A percentile compares a stretch with the other conserved stretches of the same genome.
Evolutionary conservation across 2,329 filamentous ascomycete genomes (phyloP).

Genomic region (Ustulina deusta): DNA sequence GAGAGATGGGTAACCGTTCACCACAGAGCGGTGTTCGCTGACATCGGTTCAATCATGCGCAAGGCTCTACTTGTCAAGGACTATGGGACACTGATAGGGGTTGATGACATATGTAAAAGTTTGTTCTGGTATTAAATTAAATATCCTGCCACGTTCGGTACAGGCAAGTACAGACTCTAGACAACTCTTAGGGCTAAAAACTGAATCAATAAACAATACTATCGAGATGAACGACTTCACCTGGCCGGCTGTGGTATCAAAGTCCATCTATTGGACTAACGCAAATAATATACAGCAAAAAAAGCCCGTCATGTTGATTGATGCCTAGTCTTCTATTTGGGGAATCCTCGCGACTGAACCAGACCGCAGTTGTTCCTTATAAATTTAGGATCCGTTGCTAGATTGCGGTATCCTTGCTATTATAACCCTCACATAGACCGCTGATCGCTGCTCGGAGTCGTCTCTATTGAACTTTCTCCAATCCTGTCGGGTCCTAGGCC

Average conservation of each 20-base stretch:
- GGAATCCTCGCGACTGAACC: slow-evolving; percentile 43
- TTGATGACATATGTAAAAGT: background rate
- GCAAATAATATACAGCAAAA: slow-evolving; percentile 54
- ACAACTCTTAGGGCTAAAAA: slow-evolving; percentile 1
- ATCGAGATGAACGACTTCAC: slow-evolving; percentile 19
- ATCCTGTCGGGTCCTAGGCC: slow-evolving; percentile 40
- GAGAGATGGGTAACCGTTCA: too few species aligned
- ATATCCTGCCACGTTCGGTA: background rate
- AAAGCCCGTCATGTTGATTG: slow-evolving; percentile 43
- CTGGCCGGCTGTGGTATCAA: slow-evolving; percentile 32
- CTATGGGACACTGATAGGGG: background rate
- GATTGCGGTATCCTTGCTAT: slow-evolving; percentile 43
- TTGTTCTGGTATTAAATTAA: slow-evolving; percentile 14
- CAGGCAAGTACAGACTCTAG: background rate
- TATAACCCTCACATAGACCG: slow-evolving; percentile 46
- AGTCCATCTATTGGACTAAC: slow-evolving; percentile 50
- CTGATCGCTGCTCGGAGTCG: slow-evolving; percentile 38
- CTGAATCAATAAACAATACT: slow-evolving; percentile 26
- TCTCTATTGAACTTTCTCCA: slow-evolving; percentile 32
- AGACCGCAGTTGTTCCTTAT: slow-evolving; percentile 43
- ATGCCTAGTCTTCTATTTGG: slow-evolving; percentile 46
- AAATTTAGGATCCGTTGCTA: slow-evolving; percentile 38
- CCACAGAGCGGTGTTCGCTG: background rate
- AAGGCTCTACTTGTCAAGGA: background rate
- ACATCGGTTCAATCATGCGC: background rate